Conservation (phyloP, 768 basidiomycete genomes). For the Xanthoconium stramineum region DNA sequence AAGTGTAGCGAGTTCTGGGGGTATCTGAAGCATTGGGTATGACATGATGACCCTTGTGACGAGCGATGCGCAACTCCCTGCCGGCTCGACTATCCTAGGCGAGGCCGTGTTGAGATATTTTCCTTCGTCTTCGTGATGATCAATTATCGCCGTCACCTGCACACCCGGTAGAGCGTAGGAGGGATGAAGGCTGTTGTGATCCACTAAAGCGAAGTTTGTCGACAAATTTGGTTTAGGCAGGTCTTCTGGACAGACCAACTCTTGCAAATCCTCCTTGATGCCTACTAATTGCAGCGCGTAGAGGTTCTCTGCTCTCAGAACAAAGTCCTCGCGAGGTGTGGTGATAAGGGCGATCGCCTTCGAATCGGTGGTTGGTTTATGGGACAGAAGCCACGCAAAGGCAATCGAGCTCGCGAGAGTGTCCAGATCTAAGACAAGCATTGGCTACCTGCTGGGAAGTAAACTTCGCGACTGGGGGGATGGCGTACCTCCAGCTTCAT, state of each 20-base stretch:
- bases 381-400: conserved; percentile 71
- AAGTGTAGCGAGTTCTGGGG: conserved; percentile 69
- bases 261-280: conserved; percentile 44
- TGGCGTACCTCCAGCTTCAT: conserved; percentile 86
- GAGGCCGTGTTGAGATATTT: conserved; percentile 54
- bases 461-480: neutral
- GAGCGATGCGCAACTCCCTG: conserved; percentile 76
- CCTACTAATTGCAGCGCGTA: conserved; percentile 65
- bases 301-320: conserved; percentile 83
- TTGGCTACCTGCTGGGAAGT: neutral
- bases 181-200: conserved; percentile 74
- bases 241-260: conserved; percentile 70
- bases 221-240: conserved; percentile 43
- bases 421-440: conserved; percentile 70
- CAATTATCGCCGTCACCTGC: conserved; percentile 74
- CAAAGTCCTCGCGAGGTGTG: conserved; percentile 63
- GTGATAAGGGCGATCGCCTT: conserved; percentile 70
- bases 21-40: conserved; percentile 29
- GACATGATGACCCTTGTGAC: conserved; percentile 42
- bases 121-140: conserved; percentile 90
- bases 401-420: conserved; percentile 82
- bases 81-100: conserved; percentile 65
- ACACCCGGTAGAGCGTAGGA: conserved; percentile 39
- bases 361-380: conserved; percentile 31
- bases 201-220: conserved; percentile 74